phyloP scores from a whole-genome alignment of 192 early-diverging fungal species.

The Endogone sp. region DNA sequence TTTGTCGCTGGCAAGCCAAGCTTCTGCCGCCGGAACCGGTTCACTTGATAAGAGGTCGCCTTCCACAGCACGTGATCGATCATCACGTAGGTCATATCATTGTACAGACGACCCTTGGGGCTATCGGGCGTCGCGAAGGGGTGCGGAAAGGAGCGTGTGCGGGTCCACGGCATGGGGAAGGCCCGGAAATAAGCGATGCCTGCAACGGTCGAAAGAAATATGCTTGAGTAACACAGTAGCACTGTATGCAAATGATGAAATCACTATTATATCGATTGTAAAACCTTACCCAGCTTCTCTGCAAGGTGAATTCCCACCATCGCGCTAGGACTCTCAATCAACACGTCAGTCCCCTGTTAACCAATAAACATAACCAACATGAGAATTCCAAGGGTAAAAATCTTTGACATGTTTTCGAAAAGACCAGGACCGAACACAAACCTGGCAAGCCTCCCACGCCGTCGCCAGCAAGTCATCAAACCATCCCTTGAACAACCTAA shows the following conservation, averaged over 20 bases:
- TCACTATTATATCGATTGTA: not conserved
- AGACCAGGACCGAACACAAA: too few relatives aligned
- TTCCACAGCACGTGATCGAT: constrained; percentile 69
- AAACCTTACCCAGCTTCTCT: constrained; percentile 40
- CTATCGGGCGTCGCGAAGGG: constrained; percentile 57
- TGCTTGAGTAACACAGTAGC: not conserved
- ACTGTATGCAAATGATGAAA: not conserved
- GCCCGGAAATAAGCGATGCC: constrained; percentile 61
- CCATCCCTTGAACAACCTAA: constrained; percentile 56
- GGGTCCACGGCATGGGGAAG: constrained; percentile 77
- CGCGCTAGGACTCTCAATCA: constrained; percentile 67
- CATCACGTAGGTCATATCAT: constrained; percentile 64
- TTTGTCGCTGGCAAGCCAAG: constrained; percentile 43
- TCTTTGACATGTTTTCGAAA: too few relatives aligned
- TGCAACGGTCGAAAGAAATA: not conserved
- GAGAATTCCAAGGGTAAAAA: too few relatives aligned
- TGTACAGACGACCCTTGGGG: constrained; percentile 45
- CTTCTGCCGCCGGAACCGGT: constrained; percentile 47
- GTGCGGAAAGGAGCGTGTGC: constrained; percentile 69
- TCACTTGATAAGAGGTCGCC: constrained; percentile 51
- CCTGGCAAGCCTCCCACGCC: constrained; percentile 52
- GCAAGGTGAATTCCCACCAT: constrained; percentile 71
- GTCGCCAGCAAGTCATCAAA: constrained; percentile 54
- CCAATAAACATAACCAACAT: too few relatives aligned
- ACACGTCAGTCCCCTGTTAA: constrained; percentile 48